Conservation (phyloP, 345 rosid genomes). For the Pistacia atlantica region DNA sequence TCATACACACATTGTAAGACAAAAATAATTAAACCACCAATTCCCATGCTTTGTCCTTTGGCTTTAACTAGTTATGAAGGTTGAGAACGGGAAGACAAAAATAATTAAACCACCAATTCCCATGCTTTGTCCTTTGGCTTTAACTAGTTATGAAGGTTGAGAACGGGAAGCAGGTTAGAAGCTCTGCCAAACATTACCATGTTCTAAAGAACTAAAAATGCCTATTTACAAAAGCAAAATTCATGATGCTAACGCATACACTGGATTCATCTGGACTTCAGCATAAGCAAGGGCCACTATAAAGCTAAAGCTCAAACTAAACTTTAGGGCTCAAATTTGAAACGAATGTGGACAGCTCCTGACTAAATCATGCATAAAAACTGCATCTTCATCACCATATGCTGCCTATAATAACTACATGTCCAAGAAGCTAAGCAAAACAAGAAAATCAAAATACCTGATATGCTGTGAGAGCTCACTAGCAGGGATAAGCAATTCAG, state of each 20-base stretch:
- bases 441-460: slow-evolving; percentile 47
- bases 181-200: background rate
- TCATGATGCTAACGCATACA: background rate
- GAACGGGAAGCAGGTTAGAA: background rate
- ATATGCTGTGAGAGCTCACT: slow-evolving; percentile 88
- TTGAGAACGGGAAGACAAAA: background rate
- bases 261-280: background rate
- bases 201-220: background rate
- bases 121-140: background rate
- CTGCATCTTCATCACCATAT: background rate
- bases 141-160: background rate
- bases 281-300: background rate
- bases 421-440: slow-evolving; percentile 12
- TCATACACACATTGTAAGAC: background rate
- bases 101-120: background rate
- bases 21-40: too few species aligned
- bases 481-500: slow-evolving; percentile 81
- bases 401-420: background rate
- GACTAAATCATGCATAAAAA: background rate
- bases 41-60: background rate
- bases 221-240: background rate
- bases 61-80: background rate
- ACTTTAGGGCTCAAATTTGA: slow-evolving; percentile 1
- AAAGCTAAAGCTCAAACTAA: background rate
- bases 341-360: background rate